Conservation (phyloP, 2,329 filamentous ascomycete genomes). For the Chrysoporthe puriensis region DNA sequence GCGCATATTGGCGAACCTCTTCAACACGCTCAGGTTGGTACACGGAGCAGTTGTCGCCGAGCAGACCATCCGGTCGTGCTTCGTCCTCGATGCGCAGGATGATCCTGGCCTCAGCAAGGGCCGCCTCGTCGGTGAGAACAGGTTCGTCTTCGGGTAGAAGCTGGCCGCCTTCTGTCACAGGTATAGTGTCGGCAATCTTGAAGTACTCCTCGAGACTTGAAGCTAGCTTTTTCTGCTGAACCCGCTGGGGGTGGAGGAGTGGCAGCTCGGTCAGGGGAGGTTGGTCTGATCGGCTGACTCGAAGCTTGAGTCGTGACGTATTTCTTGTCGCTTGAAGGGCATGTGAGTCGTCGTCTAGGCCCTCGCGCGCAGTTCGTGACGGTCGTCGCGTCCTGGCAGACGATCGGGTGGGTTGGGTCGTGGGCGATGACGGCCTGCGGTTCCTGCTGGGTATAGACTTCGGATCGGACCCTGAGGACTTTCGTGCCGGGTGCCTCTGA, state of each 20-base stretch:
- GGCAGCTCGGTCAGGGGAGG: conserved; percentile 53
- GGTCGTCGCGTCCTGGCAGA: conserved; percentile 35
- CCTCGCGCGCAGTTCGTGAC: conserved; percentile 36
- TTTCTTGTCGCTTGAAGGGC: conserved; percentile 24
- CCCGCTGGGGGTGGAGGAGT: conserved; percentile 62
- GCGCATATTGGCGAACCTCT: conserved; percentile 83
- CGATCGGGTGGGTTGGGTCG: conserved; percentile 36
- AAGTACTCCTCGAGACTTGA: conserved; percentile 63
- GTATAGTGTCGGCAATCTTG: conserved; percentile 51
- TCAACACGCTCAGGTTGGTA: conserved; percentile 74
- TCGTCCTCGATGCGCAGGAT: conserved; percentile 74
- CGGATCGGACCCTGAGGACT: conserved; percentile 29
- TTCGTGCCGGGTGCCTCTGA: conserved; percentile 21
- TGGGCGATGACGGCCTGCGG: conserved; percentile 40
- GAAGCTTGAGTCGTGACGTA: conserved; percentile 19
- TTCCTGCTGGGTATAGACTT: conserved; percentile 29
- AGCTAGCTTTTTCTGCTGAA: conserved; percentile 57
- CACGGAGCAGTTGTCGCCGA: conserved; percentile 71
- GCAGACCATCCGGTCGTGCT: conserved; percentile 72
- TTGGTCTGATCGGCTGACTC: conserved; percentile 31
- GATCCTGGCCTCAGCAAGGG: conserved; percentile 68
- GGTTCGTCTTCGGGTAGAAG: conserved; percentile 58
- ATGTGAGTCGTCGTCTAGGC: conserved; percentile 34
- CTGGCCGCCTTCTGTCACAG: conserved; percentile 63
- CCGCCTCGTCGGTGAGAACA: conserved; percentile 63